phyloP scores from a whole-genome alignment of 495 filamentous ascomycete species.

The Elaphomyces granulatus region DNA sequence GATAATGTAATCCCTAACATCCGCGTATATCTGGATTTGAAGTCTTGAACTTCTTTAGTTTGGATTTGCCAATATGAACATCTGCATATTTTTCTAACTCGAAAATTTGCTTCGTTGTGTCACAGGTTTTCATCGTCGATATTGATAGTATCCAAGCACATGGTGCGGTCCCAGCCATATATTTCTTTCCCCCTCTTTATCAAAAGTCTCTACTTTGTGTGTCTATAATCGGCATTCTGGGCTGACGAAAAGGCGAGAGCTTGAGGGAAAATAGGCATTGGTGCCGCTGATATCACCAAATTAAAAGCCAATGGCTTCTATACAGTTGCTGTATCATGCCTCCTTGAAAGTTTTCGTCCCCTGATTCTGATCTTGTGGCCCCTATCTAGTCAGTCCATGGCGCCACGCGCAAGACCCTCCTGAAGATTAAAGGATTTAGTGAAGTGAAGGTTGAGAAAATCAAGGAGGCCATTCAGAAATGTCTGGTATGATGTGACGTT shows the following conservation, averaged over 20 bases:
- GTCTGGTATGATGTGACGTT: conserved; percentile 41
- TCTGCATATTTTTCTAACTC: no score
- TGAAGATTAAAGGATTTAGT: conserved; percentile 69
- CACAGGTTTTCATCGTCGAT: conserved; percentile 49
- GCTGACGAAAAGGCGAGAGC: no score
- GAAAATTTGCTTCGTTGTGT: no score
- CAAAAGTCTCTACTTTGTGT: background rate
- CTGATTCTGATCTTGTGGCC: background rate
- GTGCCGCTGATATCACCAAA: conserved; percentile 60
- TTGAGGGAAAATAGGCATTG: conserved; percentile 39
- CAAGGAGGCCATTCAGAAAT: conserved; percentile 63
- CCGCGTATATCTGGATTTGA: no score
- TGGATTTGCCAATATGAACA: no score
- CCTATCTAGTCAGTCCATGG: conserved; percentile 43
- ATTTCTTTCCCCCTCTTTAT: background rate
- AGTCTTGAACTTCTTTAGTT: no score
- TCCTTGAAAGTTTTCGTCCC: background rate
- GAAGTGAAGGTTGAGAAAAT: conserved; percentile 73
- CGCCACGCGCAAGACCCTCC: conserved; percentile 47
- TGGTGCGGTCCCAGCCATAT: conserved; percentile 25
- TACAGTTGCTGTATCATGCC: conserved; percentile 46
- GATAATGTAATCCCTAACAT: conserved; percentile 25
- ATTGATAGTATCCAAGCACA: conserved; percentile 63
- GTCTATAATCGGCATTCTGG: background rate
- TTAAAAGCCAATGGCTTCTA: conserved; percentile 56